Base-by-base conservation (phyloP, 805 yeast genomes). In the Torulaspora microellipsoides region DNA sequence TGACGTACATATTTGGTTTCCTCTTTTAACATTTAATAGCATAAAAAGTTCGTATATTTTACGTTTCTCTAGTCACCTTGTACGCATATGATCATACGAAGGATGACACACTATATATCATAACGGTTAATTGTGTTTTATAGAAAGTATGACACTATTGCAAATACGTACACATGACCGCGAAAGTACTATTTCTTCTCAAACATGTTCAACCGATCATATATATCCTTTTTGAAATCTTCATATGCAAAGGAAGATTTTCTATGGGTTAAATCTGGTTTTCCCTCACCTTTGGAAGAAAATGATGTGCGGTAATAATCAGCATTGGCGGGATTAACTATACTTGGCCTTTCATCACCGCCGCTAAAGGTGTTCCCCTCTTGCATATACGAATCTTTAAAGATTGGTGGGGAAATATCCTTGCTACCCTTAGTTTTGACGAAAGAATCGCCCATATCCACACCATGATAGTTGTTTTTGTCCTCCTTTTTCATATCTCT, bases 151-250 rank as follows among this genome's bases (percentile, higher is more conserved):
- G 25, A 20, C 25, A 20, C 25, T 20, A 8, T 20, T 7, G 8
- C 7, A 20, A 4, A 20, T 20, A 20, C 25, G 8, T 7, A 5
- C 7, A 20, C 25, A 7, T 3, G 20, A 17, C 3, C 30, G 11
- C 27, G 37, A 13, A 15, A 17, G 15, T 4, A 13, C 34, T 38
- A 43, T 28, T 38, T 32, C 13, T 36, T 33, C 23, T 53, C 55
- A 37, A 62, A 62, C 52, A 60, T 47, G 39, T 59, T 59, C 31
- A 58, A 36, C 15, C 55, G 44, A 33, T 60, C 53, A 42, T 63
- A 60, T 39, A 56, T 36, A 42, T 60, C 64, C 41, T 60, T 61
- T 45, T 61, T 62, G 47, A 50, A 61, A 38, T 62, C 67, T 38
- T 62, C 67, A 36, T 52, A 45, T 14, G 54, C 54, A 27, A 62